Evolutionary conservation across 106 monocot species (phyloP).

Genomic region (Dactylorhiza incarnata): DNA sequence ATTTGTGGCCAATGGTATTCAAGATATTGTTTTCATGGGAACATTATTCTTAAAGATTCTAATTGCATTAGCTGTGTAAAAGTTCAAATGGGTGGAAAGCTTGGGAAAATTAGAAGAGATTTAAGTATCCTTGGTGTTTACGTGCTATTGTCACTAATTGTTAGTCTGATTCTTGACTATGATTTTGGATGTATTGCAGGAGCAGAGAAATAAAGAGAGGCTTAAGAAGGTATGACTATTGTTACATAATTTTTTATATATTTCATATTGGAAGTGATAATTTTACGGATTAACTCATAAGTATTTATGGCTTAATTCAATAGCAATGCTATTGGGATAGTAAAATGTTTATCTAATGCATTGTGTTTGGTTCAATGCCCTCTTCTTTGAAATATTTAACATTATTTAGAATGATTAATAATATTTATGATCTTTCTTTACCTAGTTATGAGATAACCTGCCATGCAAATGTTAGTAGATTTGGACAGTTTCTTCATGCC

Average conservation of each 20-base stretch:
- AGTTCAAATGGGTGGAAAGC: neutral
- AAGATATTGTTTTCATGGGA: neutral
- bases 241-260: neutral
- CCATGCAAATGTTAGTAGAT: too few species aligned
- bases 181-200: slow-evolving; percentile 4
- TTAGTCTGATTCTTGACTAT: slow-evolving; percentile 3
- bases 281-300: neutral
- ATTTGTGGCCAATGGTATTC: neutral
- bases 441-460: too few species aligned
- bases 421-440: too few species aligned
- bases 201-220: neutral
- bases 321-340: too few species aligned
- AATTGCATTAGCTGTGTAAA: neutral
- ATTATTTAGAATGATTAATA: too few species aligned
- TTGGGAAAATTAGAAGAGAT: neutral
- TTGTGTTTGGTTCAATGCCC: too few species aligned
- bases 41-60: neutral
- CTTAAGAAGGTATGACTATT: slow-evolving; percentile 5
- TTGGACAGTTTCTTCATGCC: too few species aligned
- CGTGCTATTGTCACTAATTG: neutral
- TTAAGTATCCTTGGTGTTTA: neutral
- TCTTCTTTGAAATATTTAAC: too few species aligned
- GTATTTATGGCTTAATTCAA: too few species aligned
- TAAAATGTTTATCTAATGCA: too few species aligned
- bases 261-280: neutral